Evolutionary conservation across 352 stramenopile species (phyloP).

Genomic region (Blastocystis sp.): DNA sequence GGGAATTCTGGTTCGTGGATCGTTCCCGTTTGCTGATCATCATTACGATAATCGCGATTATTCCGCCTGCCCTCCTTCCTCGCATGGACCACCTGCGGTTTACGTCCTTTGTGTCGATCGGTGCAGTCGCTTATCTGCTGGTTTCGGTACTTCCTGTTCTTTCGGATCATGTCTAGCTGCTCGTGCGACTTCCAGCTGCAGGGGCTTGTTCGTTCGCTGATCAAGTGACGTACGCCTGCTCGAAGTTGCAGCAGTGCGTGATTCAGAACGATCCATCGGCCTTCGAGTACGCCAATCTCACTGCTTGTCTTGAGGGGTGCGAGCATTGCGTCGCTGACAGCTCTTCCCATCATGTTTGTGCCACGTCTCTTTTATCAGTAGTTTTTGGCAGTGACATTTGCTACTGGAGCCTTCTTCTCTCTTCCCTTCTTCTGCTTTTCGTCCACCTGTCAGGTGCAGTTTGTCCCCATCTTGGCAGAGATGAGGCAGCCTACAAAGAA

Average conservation of each 20-base stretch:
- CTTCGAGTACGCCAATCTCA: neutral
- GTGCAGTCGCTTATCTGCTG: constrained; percentile 16
- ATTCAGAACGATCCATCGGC: constrained; percentile 14
- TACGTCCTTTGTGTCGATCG: constrained; percentile 9
- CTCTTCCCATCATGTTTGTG: constrained; percentile 13
- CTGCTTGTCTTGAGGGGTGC: neutral
- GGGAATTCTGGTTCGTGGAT: constrained; percentile 22
- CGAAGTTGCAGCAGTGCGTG: constrained; percentile 17
- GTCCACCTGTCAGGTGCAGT: constrained; percentile 37
- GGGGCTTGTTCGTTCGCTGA: neutral
- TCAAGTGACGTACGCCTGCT: constrained; percentile 1
- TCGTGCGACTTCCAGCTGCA: neutral
- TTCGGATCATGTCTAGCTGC: neutral
- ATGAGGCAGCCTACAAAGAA: constrained; percentile 27
- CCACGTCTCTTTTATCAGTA: neutral
- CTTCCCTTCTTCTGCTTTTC: constrained; percentile 54
- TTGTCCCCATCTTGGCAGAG: constrained; percentile 28
- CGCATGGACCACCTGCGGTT: neutral
- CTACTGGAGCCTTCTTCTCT: constrained; percentile 37
- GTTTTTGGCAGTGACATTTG: constrained; percentile 15
- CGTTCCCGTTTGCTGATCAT: neutral
- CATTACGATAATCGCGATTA: constrained; percentile 18
- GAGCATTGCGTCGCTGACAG: neutral
- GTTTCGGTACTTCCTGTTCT: neutral
- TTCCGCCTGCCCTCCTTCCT: constrained; percentile 3